Evolutionary conservation across 108 stramenopile genomes (phyloP), one percentile per base, ranked within the genome.

Genomic region (Pinguiococcus pyrenoidosus): DNA sequence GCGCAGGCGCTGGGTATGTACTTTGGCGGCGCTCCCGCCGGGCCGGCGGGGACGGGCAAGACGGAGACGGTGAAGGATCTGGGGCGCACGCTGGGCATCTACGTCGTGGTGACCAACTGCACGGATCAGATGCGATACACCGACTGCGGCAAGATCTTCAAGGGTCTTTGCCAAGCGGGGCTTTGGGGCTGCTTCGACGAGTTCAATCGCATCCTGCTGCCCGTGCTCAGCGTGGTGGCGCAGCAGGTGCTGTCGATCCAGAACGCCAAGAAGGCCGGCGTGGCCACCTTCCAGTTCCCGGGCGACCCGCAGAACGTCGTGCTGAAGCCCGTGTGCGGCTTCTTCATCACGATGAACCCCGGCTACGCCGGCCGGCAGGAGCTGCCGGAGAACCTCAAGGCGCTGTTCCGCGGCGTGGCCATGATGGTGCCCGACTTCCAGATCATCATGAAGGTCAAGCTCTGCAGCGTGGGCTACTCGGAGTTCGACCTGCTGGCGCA

Each of bases 341-440:
- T 81, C 41, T 88, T 85, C 74, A 88, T 88, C 57, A 88, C 87
- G 2, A 88, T 88, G 87, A 88, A 88, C 64, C 87, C 87, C 3
- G 87, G 87, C 14, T 89, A 89, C 55, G 87, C 87, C 40, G 87
- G 87, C 10, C 71, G 87, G 13, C 85, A 86, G 51, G 87, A 86
- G 73, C 63, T 89, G 14, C 87, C 87, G 10, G 87, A 89, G 51
- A 89, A 89, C 44, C 69, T 89, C 32, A 89, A 89, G 70, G 82
- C 87, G 10, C 73, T 89, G 7, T 89, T 89, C 62, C 71, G 87
- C 7, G 83, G 84, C 24, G 87, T 88, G 44, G 84, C 84, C 17
- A 88, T 88, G 87, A 88, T 88, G 87, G 71, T 72, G 16, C 87
- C 87, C 13, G 83, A 88, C 65, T 84, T 85, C 62, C 81, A 83